Base-by-base conservation (phyloP, 2,329 filamentous ascomycete species). In the Aspergillus proliferans region DNA sequence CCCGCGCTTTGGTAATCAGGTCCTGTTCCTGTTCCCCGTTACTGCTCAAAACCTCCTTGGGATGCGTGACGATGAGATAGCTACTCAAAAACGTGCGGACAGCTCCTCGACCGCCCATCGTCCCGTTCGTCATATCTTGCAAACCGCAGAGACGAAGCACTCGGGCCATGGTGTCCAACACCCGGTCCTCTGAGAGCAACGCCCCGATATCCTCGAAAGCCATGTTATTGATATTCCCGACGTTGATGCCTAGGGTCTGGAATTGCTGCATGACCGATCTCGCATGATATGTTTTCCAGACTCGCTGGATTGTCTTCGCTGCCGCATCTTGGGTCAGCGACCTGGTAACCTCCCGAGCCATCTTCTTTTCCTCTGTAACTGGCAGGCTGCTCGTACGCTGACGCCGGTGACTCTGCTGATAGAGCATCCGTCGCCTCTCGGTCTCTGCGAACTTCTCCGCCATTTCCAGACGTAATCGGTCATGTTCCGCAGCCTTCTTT, bases 391-490 rank as follows among this genome's bases (percentile, higher is more conserved):
- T 70, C 14, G 77, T 79, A 48, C 79, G 71, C 22, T 74, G 71
- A 47, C 79, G 72, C 45, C 78, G 73, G 48, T 70, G 64, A 42
- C 61, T 72, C 56, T 74, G 71, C 57, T 75, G 73, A 52, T 76
- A 75, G 34, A 73, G 60, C 5, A 67, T 64, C 43, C 82, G 71
- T 53, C 82, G 72, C 60, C 74, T 79, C 59, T 84, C 81, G 3
- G 80, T 81, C 52, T 84, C 82, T 8, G 81, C 82, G 52, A 82
- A 76, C 57, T 81, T 81, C 69, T 84, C 81, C 40, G 81, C 78
- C 78, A 85, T 82, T 59, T 84, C 82, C 51, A 79, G 61, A 39
- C 79, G 74, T 50, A 80, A 72, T 45, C 79, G 75, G 46, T 75
- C 73, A 64, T 84, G 76, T 58, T 85, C 81, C 10, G 81, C 80